Percentiles rank a stretch among this genome's conserved stretches.
These are phyloP conservation scores for Syzygium malaccense DNA, from an alignment of 441 rosid species.

Conservation along the genomic window DNA sequence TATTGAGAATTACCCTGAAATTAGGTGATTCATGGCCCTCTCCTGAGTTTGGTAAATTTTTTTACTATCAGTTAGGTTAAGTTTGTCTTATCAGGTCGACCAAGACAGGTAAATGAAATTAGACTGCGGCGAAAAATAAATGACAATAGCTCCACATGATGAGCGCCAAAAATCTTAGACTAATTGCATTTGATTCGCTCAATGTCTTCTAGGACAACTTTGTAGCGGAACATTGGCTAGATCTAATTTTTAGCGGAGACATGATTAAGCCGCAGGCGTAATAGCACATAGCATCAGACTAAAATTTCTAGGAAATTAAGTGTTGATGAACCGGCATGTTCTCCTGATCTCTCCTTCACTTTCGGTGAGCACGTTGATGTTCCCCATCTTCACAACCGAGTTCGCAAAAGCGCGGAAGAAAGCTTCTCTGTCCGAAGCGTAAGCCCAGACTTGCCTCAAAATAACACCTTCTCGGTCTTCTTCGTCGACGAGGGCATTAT, in stretches of 20 bases:
- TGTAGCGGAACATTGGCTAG: not conserved
- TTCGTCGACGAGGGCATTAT: conserved; percentile 44
- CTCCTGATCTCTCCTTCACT: conserved; percentile 49
- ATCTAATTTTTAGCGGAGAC: not conserved
- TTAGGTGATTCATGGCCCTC: not conserved
- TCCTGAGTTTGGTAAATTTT: not conserved
- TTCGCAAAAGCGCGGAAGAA: conserved; percentile 46
- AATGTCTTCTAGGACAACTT: not conserved
- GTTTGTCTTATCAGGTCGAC: no score
- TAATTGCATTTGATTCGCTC: not conserved
- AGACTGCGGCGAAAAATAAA: not conserved
- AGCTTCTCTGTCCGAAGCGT: conserved; percentile 39
- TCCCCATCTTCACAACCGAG: conserved; percentile 71
- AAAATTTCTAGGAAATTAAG: not conserved
- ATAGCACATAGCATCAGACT: no score
- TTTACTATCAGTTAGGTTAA: no score
- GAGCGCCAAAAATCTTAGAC: not conserved
- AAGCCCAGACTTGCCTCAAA: conserved; percentile 40
- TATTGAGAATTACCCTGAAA: not conserved
- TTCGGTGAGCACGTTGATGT: conserved; percentile 48
- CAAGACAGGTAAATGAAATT: not conserved
- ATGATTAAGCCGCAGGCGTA: not conserved
- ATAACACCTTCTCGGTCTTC: conserved; percentile 57
- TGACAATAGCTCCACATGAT: not conserved
- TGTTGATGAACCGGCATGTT: conserved; percentile 52